Base-by-base conservation (phyloP, 2,329 filamentous ascomycete genomes). In the Shiraia bambusicola region DNA sequence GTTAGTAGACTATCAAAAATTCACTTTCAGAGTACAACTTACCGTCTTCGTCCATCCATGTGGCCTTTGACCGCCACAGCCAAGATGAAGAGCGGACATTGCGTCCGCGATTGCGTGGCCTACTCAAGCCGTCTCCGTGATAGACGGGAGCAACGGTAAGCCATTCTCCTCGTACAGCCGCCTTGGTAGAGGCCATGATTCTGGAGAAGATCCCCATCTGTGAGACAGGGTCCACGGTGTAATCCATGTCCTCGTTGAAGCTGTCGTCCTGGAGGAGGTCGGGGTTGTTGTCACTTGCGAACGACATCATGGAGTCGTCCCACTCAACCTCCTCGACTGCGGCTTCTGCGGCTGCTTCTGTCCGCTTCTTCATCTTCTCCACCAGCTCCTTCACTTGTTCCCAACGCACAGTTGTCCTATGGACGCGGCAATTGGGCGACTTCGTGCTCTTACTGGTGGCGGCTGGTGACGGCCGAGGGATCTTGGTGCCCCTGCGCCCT, bases 201-300 rank as follows among this genome's bases (percentile, higher is more conserved):
- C 17, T 25, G 28, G 19, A 22, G n/a, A 13, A 29, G 17, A 36
- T n/a, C 13, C 28, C 29, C 25, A 37, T 12, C 22, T n/a, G 14
- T 3, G 22, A n/a, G 9, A 30, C 30, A 16, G 40, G 38, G 7
- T 34, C 30, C 22, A 38, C 13, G 4, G 29, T 29, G 6, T 8
- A 32, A 17, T 34, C 29, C 10, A 41, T 15, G 14, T 30, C 26
- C 31, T 45, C 46, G 8, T 49, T 34, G 34, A 42, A 49, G 25
- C 42, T 49, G 26, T 35, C 14, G 17, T 49, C 46, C 13, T 40
- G 25, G 35, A 45, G 40, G 22, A 49, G 28, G n/a, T 38, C 28
- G 12, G 28, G 28, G 13, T 38, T 38, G 36, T 30, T 32, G 36
- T 32, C 19, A 28, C 30, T n/a, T 17, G 14, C 15, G 31, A 45